Conservation (phyloP, 345 rosid genomes). For the Hirschfeldia incana region DNA sequence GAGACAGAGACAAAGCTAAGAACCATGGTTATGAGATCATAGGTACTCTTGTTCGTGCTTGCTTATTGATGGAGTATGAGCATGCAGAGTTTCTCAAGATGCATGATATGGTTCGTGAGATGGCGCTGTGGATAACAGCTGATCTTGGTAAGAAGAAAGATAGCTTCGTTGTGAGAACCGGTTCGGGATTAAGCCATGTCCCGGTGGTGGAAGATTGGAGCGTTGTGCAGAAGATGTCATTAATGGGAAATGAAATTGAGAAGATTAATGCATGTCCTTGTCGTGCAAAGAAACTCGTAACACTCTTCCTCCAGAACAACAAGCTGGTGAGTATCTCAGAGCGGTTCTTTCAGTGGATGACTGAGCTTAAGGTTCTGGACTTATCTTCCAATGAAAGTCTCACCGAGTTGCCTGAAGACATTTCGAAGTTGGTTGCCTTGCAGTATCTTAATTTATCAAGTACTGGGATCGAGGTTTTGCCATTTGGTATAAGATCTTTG, state of each 20-base stretch:
- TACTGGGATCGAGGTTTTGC: background rate
- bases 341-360: background rate
- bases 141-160: background rate
- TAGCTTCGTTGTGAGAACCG: background rate
- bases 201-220: background rate
- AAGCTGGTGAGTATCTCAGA: background rate
- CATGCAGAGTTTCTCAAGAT: background rate
- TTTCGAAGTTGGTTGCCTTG: background rate
- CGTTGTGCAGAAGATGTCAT: background rate
- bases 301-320: conserved; percentile 1
- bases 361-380: conserved; percentile 1
- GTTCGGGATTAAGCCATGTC: background rate
- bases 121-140: background rate
- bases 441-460: conserved; percentile 1
- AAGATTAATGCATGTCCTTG: background rate
- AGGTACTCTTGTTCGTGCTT: background rate
- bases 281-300: background rate
- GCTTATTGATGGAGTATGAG: background rate
- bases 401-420: background rate
- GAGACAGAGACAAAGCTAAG: background rate
- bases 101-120: background rate
- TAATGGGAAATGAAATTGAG: background rate
- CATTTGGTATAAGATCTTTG: background rate
- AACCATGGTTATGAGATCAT: background rate
- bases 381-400: background rate